These are phyloP conservation scores for Alternaria sp. DNA, from an alignment of 2,329 filamentous ascomycete species.

Conservation along the genomic window DNA sequence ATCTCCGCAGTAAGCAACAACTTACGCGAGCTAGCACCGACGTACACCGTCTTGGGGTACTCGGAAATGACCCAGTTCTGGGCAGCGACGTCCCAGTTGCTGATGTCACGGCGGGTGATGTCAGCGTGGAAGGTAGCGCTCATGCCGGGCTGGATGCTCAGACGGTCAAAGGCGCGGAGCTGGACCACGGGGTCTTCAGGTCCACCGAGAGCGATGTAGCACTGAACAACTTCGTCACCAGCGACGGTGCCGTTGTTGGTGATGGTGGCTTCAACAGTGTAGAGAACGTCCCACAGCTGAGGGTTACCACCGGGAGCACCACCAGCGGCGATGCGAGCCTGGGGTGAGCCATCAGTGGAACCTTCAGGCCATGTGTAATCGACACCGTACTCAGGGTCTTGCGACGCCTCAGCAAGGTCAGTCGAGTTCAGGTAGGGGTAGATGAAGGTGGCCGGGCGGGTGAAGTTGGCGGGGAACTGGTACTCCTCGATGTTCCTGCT, in stretches of 20 bases:
- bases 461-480: conserved; percentile 68
- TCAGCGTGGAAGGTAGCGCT: conserved; percentile 69
- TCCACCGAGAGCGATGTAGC: conserved; percentile 81
- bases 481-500: conserved; percentile 70
- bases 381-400: conserved; percentile 66
- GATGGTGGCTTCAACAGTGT: conserved; percentile 70
- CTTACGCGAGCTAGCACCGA: conserved; percentile 65
- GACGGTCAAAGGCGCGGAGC: conserved; percentile 81
- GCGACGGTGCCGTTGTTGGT: conserved; percentile 71
- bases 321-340: conserved; percentile 67
- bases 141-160: conserved; percentile 74
- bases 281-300: conserved; percentile 71
- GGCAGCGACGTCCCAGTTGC: conserved; percentile 79
- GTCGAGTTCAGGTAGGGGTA: conserved; percentile 75
- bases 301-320: conserved; percentile 68
- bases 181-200: conserved; percentile 69
- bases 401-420: conserved; percentile 62
- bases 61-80: conserved; percentile 81
- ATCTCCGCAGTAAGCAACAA: conserved; percentile 54
- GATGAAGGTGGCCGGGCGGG: conserved; percentile 63
- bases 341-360: conserved; percentile 62
- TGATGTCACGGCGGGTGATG: conserved; percentile 80
- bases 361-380: conserved; percentile 64
- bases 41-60: conserved; percentile 65
- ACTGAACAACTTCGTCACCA: conserved; percentile 76